phyloP scores from a whole-genome alignment of 805 yeast species.

The Pichia nanzhaoensis region DNA sequence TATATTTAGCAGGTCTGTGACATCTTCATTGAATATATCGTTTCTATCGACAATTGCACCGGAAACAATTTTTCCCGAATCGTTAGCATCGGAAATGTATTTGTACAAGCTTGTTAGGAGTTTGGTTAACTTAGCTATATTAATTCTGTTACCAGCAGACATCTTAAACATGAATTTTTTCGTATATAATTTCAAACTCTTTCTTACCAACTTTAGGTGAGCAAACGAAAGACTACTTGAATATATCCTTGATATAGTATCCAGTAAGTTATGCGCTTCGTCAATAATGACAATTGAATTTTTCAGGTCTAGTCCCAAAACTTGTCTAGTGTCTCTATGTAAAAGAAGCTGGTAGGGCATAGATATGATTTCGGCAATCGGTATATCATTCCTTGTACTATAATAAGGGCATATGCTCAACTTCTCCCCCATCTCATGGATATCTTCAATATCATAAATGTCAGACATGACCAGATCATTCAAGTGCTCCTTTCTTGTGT shows the following conservation, averaged over 20 bases:
- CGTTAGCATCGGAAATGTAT: constrained; percentile 36
- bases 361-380: constrained; percentile 66
- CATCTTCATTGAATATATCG: constrained; percentile 50
- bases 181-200: constrained; percentile 49
- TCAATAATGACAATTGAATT: constrained; percentile 73
- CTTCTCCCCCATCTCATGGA: constrained; percentile 51
- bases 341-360: constrained; percentile 79
- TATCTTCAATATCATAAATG: constrained; percentile 75
- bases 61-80: constrained; percentile 30
- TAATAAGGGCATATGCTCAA: constrained; percentile 76
- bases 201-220: constrained; percentile 41
- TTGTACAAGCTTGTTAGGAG: constrained; percentile 44
- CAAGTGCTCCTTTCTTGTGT: constrained; percentile 35
- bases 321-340: constrained; percentile 51
- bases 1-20: constrained; percentile 67
- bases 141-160: constrained; percentile 65
- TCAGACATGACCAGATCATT: constrained; percentile 49
- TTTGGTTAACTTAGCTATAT: constrained; percentile 56
- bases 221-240: constrained; percentile 49
- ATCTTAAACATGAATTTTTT: constrained; percentile 56
- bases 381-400: constrained; percentile 51
- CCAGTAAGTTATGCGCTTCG: constrained; percentile 87
- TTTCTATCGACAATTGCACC: constrained; percentile 49
- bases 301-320: constrained; percentile 51
- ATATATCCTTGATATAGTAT: constrained; percentile 62